Base-by-base conservation (phyloP, 495 filamentous ascomycete species). In the Hyaloscypha variabilis region DNA sequence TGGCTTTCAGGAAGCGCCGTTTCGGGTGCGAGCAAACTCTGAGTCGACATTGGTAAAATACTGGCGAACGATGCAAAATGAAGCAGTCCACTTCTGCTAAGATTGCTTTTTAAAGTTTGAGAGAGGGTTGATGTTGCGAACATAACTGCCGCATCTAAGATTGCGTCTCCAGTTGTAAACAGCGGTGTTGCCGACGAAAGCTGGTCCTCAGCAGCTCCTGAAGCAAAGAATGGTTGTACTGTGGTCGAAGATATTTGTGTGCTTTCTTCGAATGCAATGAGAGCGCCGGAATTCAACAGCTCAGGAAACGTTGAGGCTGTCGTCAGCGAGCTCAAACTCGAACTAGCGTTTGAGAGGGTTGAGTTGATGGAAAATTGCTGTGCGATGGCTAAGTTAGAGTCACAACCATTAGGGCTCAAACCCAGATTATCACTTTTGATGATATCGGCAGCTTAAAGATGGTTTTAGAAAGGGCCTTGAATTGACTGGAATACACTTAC, bases 381-480 rank as follows among this genome's bases (percentile, higher is more conserved):
- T 26, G 23, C 39, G 21, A 51, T 51, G 26, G 25, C 24, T 3
- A 42, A 51, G n/a, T 61, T 51, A 8, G n/a, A 6, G 25, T 34
- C 31, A n/a, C 57, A 42, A 6, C 57, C 57, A 14, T 60, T 6
- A 2, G 54, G 26, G 34, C 26, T 21, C 19, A 57, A 29, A 10
- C 60, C 60, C 14, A 24, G 23, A 14, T 62, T 62, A 31, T 62
- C 60, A 13, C 73, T 73, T 73, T 84, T 85, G 69, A 86, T 83
- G 11, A 85, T 60, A 74, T 85, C 82, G 2, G 82, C 81, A 21
- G 80, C 82, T 65, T 78, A 42, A n/a, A 26, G 11, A 6, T 46
- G 13, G 34, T 46, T 10, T 46, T 46, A 46, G 39, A 17, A 8
- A 17, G 11, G 17, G 6, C 19, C 19, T 17, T 46, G 0, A 46